phyloP scores from a whole-genome alignment of 148 eudicot genomes.

The Polygonum maritimum region DNA sequence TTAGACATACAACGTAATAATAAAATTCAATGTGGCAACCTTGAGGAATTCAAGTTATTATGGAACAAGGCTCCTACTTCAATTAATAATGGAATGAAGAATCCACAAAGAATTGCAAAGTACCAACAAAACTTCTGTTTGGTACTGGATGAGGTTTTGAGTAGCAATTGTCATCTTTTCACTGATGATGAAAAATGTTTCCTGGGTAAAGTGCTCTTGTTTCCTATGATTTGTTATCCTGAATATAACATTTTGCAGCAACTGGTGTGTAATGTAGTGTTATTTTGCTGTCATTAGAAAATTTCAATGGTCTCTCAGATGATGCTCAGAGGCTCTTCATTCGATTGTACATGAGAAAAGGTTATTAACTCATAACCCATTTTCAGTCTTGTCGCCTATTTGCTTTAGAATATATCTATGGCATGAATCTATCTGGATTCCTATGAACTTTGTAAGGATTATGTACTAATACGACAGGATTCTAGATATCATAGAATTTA shows the following conservation, averaged over 20 bases:
- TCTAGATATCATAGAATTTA: background rate
- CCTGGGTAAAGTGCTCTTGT: slow-evolving; percentile 35
- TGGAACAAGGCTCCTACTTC: slow-evolving; percentile 45
- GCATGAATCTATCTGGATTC: background rate
- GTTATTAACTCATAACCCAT: slow-evolving; percentile 17
- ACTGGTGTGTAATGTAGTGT: slow-evolving; percentile 7
- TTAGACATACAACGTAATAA: slow-evolving; percentile 16
- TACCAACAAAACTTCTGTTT: slow-evolving; percentile 65
- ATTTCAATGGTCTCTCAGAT: slow-evolving; percentile 60
- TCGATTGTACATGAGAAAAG: slow-evolving; percentile 88
- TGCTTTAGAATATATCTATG: background rate
- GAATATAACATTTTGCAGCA: background rate
- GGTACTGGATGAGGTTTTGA: slow-evolving; percentile 65
- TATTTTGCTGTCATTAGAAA: slow-evolving; percentile 36
- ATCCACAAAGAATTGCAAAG: slow-evolving; percentile 36
- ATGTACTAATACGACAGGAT: background rate
- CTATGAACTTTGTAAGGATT: background rate
- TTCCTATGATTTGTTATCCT: background rate
- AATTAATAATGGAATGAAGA: slow-evolving; percentile 28
- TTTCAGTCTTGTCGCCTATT: background rate
- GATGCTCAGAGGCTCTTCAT: slow-evolving; percentile 84
- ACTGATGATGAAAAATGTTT: slow-evolving; percentile 48
- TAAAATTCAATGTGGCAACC: slow-evolving; percentile 29
- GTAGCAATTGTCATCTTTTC: slow-evolving; percentile 48
- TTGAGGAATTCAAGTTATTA: slow-evolving; percentile 34